phyloP scores from a whole-genome alignment of 306 rosid genomes.

The Mimosa bimucronata region DNA sequence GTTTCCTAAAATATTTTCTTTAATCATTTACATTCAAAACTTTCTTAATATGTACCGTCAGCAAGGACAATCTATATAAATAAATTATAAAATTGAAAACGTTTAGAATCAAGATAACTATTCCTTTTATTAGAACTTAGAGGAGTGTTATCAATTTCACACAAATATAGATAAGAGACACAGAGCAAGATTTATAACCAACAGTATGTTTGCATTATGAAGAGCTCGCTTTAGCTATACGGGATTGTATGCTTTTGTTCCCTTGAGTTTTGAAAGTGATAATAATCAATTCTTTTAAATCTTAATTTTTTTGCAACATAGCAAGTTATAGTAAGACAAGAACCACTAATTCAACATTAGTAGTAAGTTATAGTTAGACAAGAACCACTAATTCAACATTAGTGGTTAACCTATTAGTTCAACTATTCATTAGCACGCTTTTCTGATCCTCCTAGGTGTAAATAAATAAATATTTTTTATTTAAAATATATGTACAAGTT shows the following conservation, averaged over 20 bases:
- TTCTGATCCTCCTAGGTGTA: not conserved
- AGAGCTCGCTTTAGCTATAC: not conserved
- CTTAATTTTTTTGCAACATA: not conserved
- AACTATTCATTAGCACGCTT: not conserved
- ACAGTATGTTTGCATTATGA: not conserved
- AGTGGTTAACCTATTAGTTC: not conserved
- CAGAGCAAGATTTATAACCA: not conserved
- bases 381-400: not conserved
- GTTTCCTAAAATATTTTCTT: too few relatives aligned
- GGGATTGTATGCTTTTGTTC: not conserved
- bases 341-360: not conserved
- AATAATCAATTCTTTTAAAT: not conserved
- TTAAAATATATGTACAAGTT: not conserved
- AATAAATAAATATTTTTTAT: not conserved
- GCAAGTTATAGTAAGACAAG: not conserved
- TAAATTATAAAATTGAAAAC: too few relatives aligned
- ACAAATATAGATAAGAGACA: too few relatives aligned
- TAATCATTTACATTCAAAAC: too few relatives aligned
- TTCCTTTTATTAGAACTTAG: not conserved
- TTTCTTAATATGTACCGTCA: too few relatives aligned
- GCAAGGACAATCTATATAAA: too few relatives aligned
- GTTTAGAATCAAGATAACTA: too few relatives aligned
- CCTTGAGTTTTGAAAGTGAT: not conserved
- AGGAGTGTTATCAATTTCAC: not conserved
- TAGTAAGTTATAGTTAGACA: not conserved